Evolutionary conservation across 208 protist species (phyloP), one percentile per base, ranked within the genome.

Genomic region (Balamuthia mandrillaris): DNA sequence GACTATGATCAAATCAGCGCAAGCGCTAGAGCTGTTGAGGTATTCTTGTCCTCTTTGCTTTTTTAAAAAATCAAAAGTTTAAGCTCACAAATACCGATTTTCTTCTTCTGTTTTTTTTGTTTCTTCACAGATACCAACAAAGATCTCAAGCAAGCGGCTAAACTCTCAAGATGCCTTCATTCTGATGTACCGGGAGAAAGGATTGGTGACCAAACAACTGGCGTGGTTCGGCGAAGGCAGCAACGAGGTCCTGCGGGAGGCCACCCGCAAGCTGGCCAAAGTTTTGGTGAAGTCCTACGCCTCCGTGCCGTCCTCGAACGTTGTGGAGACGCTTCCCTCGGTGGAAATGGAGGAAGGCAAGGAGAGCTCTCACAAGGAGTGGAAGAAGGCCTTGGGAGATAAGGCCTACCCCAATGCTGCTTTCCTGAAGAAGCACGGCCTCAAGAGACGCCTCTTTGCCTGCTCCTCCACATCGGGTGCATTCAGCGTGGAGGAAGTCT

Each of bases 81-180:
- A n/a, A n/a, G n/a, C n/a, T n/a, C n/a, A n/a, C n/a, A n/a, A n/a
- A n/a, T n/a, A n/a, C n/a, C n/a, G n/a, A n/a, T n/a, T n/a, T n/a
- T n/a, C n/a, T n/a, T n/a, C n/a, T n/a, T n/a, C n/a, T n/a, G n/a
- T n/a, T n/a, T n/a, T n/a, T n/a, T n/a, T n/a, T n/a, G n/a, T n/a
- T 56, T 56, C 49, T 56, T n/a, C n/a, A 27, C 74, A 81, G 74
- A 61, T 81, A n/a, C 74, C 74, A 21, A n/a, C n/a, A 24, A 81
- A 81, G 74, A 4, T 16, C n/a, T n/a, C n/a, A n/a, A n/a, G n/a
- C 6, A 52, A 49, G 10, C 68, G 61, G 41, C 84, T 90, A 51
- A 88, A 86, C 78, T 82, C 63, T n/a, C 39, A 65, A 29, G 87
- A 90, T 47, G 75, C 70, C 72, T 90, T 90, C 68, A 9, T 90